A percentile compares a stretch with the other conserved stretches of the same genome.
Conservation (phyloP, 306 rosid species). For the Hippophae rhamnoides region DNA sequence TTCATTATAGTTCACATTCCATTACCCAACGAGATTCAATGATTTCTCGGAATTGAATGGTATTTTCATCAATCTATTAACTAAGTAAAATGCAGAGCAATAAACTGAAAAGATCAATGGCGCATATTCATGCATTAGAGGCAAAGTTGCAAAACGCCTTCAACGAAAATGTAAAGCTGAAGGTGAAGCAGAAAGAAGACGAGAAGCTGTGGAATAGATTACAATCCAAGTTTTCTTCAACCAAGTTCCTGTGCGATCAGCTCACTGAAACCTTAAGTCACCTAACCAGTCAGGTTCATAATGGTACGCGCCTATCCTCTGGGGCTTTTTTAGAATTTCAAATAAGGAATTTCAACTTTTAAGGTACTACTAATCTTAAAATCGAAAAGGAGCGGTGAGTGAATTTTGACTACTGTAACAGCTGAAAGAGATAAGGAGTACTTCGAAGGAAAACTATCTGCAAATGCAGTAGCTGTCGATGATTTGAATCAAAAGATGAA, state of each 20-base stretch:
- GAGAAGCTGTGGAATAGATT: conserved; percentile 83
- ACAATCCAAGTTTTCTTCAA: conserved; percentile 81
- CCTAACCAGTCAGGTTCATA: conserved; percentile 68
- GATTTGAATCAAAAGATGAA: conserved; percentile 64
- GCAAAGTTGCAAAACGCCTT: conserved; percentile 76
- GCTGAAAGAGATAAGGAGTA: conserved; percentile 72
- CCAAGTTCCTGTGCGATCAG: conserved; percentile 72
- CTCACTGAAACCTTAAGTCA: conserved; percentile 73
- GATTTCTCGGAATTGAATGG: conserved; percentile 4
- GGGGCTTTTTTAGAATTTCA: neutral
- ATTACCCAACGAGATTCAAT: conserved; percentile 1
- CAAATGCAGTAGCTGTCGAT: conserved; percentile 51
- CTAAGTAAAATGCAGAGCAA: conserved; percentile 39
- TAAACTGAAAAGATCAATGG: conserved; percentile 71
- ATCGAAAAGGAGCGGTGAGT: neutral
- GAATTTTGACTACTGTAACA: conserved; percentile 21
- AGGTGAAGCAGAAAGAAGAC: conserved; percentile 89
- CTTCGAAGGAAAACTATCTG: conserved; percentile 60
- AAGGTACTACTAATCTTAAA: neutral
- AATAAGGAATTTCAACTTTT: neutral
- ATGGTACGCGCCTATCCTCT: conserved; percentile 37
- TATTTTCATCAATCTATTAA: neutral
- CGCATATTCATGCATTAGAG: conserved; percentile 54
- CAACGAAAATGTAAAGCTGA: conserved; percentile 80
- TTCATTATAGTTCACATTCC: neutral